Percentiles rank a stretch among this genome's conserved stretches.
phyloP scores from a whole-genome alignment of 2,329 filamentous ascomycete genomes.

The Colletotrichum sp. region DNA sequence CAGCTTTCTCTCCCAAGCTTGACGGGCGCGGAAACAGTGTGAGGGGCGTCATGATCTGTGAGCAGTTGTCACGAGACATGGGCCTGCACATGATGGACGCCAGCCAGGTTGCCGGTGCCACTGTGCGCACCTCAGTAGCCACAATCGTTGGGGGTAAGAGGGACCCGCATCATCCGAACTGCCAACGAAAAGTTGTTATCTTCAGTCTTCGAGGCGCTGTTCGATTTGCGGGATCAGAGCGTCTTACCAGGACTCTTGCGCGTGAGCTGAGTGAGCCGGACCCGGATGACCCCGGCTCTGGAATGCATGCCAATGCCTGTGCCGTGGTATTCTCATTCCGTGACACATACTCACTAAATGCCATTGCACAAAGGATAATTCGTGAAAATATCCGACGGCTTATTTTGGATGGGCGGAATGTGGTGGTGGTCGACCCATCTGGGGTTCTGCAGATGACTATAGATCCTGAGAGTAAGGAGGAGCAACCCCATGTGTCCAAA shows the following conservation, averaged over 20 bases:
- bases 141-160: constrained; percentile 30
- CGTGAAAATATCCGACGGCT: constrained; percentile 31
- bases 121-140: constrained; percentile 27
- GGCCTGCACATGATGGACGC: constrained; percentile 26
- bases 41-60: constrained; percentile 45
- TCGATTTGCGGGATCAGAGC: constrained; percentile 37
- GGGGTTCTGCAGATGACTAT: constrained; percentile 27
- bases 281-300: constrained; percentile 29
- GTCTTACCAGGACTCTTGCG: constrained; percentile 32
- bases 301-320: constrained; percentile 27
- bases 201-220: constrained; percentile 37
- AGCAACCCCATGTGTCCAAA: constrained; percentile 24
- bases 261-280: constrained; percentile 28
- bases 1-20: constrained; percentile 61
- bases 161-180: constrained; percentile 29
- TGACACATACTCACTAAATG: constrained; percentile 35
- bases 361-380: constrained; percentile 31
- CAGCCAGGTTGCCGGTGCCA: constrained; percentile 12
- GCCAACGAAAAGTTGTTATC: constrained; percentile 31
- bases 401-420: constrained; percentile 25
- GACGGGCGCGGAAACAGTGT: constrained; percentile 51
- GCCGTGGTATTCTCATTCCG: constrained; percentile 36
- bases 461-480: background rate
- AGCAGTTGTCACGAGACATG: constrained; percentile 44
- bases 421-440: constrained; percentile 34